phyloP scores from a whole-genome alignment of 805 yeast genomes.

The Yamadazyma sp. region DNA sequence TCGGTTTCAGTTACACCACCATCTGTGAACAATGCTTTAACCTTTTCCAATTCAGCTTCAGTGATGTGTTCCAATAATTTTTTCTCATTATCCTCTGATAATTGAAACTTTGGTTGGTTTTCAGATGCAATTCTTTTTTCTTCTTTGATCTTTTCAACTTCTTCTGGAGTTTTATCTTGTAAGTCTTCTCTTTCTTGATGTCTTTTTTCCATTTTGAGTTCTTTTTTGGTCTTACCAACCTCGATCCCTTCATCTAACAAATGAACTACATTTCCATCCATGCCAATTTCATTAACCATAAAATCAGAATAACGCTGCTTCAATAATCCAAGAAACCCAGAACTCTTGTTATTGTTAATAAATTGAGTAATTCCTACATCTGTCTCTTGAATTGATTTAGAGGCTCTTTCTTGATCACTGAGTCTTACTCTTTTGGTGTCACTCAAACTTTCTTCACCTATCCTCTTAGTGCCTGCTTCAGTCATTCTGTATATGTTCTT shows the following conservation, averaged over 20 bases:
- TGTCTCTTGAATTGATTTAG: conserved; percentile 7
- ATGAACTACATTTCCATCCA: conserved; percentile 68
- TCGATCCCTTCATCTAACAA: conserved; percentile 70
- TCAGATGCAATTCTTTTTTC: conserved; percentile 12
- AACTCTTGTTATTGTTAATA: conserved; percentile 42
- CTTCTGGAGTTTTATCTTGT: conserved; percentile 31
- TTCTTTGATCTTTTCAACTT: conserved; percentile 25
- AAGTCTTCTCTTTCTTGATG: conserved; percentile 33
- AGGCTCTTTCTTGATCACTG: conserved; percentile 7
- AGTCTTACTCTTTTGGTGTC: conserved; percentile 6
- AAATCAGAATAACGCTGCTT: conserved; percentile 93
- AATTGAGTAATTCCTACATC: conserved; percentile 89
- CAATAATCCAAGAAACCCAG: conserved; percentile 74
- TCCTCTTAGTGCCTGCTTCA: neutral
- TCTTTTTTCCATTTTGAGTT: conserved; percentile 42
- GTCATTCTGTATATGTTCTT: conserved; percentile 7
- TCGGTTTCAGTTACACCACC: conserved; percentile 59
- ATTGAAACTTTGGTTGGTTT: conserved; percentile 35
- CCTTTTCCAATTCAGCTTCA: conserved; percentile 52
- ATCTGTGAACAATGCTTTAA: conserved; percentile 52
- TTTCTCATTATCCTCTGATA: conserved; percentile 44
- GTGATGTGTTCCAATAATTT: conserved; percentile 56
- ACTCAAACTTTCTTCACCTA: conserved; percentile 2
- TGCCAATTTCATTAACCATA: conserved; percentile 82
- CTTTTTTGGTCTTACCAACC: conserved; percentile 43